Evolutionary conservation across 208 protist species (phyloP).

Genomic region (Giardia muris): DNA sequence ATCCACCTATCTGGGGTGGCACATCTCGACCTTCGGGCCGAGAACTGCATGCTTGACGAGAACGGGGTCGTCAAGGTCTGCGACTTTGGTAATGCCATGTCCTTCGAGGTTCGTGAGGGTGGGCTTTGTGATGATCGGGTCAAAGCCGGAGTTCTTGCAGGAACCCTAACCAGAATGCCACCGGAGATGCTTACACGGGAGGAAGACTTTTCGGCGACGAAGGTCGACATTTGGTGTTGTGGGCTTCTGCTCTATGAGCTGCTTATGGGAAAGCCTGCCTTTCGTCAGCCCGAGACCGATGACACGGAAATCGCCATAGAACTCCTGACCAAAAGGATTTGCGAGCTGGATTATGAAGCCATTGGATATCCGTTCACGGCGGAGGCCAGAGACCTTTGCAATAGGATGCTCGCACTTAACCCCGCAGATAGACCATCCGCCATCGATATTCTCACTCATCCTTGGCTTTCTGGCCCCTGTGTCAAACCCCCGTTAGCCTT

Average conservation of each 20-base stretch:
- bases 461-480: neutral
- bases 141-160: neutral
- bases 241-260: constrained; percentile 25
- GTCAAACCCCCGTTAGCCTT: constrained; percentile 9
- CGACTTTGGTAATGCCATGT: constrained; percentile 23
- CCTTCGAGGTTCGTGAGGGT: neutral
- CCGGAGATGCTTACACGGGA: constrained; percentile 3
- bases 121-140: neutral
- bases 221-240: constrained; percentile 24
- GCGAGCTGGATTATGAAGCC: neutral
- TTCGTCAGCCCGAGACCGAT: neutral
- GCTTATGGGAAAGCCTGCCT: neutral
- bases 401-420: neutral
- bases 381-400: neutral
- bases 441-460: neutral
- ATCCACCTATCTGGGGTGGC: neutral
- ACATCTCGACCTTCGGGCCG: neutral
- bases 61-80: constrained; percentile 10
- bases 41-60: constrained; percentile 13
- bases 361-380: neutral
- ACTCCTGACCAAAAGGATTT: neutral
- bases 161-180: constrained; percentile 2
- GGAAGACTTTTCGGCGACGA: neutral
- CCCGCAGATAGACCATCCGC: neutral
- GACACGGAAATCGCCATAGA: neutral